Conservation (phyloP, 805 yeast genomes). For the Candida orba region DNA sequence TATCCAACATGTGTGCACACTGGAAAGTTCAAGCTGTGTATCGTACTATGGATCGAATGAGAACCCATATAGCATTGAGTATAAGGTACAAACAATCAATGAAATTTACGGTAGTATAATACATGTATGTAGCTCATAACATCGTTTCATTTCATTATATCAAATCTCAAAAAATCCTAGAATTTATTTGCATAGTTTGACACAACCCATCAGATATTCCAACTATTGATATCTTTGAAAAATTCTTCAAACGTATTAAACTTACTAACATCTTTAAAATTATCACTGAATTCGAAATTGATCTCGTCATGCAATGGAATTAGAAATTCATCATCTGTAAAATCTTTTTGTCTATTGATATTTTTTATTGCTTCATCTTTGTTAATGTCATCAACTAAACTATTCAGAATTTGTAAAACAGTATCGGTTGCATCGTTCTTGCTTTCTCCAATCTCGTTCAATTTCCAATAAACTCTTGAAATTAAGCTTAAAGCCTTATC, state of each 20-base stretch:
- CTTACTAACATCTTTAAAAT: conserved; percentile 12
- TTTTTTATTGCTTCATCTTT: conserved; percentile 7
- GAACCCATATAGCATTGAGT: too few species aligned
- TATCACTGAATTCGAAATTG: conserved; percentile 15
- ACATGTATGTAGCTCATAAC: too few species aligned
- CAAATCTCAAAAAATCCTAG: background rate
- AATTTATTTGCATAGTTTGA: background rate
- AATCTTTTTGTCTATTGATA: conserved; percentile 1
- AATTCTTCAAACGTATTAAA: conserved; percentile 49
- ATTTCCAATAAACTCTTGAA: conserved; percentile 50
- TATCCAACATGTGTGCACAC: background rate
- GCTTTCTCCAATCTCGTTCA: conserved; percentile 48
- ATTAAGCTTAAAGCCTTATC: conserved; percentile 37
- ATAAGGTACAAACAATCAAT: too few species aligned
- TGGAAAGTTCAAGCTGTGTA: too few species aligned
- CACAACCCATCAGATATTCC: background rate
- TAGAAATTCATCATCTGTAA: conserved; percentile 5
- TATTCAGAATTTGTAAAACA: conserved; percentile 47
- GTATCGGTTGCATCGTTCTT: conserved; percentile 54
- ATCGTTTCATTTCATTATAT: too few species aligned
- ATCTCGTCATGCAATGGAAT: conserved; percentile 23
- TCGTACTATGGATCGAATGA: too few species aligned
- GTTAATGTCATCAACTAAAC: conserved; percentile 29
- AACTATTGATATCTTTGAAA: conserved; percentile 36
- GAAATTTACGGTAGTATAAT: too few species aligned